phyloP scores from a whole-genome alignment of 2,329 filamentous ascomycete species.

The Monilinia fructigena region DNA sequence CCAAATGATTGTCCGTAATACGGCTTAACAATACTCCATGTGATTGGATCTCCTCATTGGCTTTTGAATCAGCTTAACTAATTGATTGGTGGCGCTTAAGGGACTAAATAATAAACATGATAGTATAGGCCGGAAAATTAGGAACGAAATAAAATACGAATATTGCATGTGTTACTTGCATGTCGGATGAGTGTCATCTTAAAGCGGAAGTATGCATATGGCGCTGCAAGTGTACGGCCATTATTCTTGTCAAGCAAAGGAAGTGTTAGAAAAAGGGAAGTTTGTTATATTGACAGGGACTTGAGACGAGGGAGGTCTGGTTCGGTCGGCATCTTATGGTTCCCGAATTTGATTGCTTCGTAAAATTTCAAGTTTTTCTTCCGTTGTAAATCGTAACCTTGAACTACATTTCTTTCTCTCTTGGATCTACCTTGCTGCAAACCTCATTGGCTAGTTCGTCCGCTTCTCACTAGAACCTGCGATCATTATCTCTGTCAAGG shows the following conservation, averaged over 20 bases:
- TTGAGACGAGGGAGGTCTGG: neutral
- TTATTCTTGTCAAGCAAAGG: neutral
- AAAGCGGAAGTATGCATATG: neutral
- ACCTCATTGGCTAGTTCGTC: constrained; percentile 15
- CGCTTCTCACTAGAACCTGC: neutral
- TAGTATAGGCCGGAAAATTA: constrained; percentile 14
- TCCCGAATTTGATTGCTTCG: neutral
- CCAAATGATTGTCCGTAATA: constrained; percentile 14
- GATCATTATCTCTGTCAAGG: neutral
- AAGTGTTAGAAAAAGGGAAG: neutral
- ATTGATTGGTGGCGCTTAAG: neutral
- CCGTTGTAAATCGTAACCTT: neutral
- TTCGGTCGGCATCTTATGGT: neutral
- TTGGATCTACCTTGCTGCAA: neutral
- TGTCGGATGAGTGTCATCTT: neutral
- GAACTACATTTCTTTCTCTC: neutral
- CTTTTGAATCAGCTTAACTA: neutral
- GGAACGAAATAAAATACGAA: neutral
- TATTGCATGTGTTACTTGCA: constrained; percentile 11
- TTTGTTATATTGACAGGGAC: neutral
- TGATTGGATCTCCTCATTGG: neutral
- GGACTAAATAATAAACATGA: neutral
- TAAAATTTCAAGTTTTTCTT: neutral
- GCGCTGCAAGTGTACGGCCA: neutral
- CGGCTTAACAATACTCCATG: constrained; percentile 18